Percentiles rank a stretch among this genome's conserved stretches.
These are phyloP conservation scores for Coemansia guatemalensis DNA, from an alignment of 192 early-diverging fungal species.

Conservation along the genomic window DNA sequence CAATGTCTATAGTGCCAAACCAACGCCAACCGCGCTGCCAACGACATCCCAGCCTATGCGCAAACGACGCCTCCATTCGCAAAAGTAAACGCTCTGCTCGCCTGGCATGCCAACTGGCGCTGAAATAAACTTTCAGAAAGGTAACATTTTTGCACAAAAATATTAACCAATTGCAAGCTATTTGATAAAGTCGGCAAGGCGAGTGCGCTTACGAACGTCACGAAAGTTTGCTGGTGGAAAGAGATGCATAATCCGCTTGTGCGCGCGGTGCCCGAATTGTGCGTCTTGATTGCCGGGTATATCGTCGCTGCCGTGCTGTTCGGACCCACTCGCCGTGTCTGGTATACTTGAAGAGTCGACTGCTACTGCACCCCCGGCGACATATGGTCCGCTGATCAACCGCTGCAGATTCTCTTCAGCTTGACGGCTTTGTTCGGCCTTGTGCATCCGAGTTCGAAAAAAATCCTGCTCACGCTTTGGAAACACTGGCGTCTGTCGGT, in stretches of 20 bases:
- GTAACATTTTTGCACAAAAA: no score
- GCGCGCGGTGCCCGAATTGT: slow-evolving; percentile 9
- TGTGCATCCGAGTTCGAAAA: slow-evolving; percentile 53
- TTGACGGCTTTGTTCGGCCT: slow-evolving; percentile 53
- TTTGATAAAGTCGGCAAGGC: slow-evolving; percentile 30
- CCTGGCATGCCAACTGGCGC: no score
- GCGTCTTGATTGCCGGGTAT: slow-evolving; percentile 7
- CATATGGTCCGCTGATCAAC: slow-evolving; percentile 37
- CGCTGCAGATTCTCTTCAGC: slow-evolving; percentile 53
- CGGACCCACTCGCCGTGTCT: background rate
- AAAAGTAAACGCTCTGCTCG: no score
- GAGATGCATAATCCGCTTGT: slow-evolving; percentile 26
- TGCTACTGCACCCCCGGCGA: background rate
- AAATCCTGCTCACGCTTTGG: slow-evolving; percentile 52
- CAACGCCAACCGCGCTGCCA: no score
- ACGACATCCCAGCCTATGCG: no score
- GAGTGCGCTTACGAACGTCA: slow-evolving; percentile 38
- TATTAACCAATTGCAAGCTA: no score
- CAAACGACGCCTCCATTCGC: no score
- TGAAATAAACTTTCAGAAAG: no score
- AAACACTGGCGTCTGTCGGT: slow-evolving; percentile 44
- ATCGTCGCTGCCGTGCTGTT: background rate
- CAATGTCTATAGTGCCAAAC: no score
- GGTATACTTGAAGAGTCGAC: background rate
- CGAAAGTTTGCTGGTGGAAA: slow-evolving; percentile 51